Evolutionary conservation across 139 green algal genomes (phyloP).

Genomic region (Protoeuglena noctilucae): DNA sequence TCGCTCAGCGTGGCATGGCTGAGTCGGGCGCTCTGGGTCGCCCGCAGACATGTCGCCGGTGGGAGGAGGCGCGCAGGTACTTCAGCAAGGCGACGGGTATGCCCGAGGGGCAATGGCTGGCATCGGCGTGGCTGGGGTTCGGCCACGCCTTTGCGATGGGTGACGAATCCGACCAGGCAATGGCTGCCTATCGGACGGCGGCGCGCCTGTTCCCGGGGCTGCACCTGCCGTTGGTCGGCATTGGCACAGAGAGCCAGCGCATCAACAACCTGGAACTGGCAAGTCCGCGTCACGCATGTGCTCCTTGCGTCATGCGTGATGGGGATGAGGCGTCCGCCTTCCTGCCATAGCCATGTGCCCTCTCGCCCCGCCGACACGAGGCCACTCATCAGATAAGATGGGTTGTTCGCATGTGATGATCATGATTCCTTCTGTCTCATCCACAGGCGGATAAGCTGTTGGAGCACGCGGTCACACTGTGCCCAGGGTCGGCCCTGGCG

Average conservation of each 20-base stretch:
- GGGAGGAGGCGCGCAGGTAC: conserved; percentile 43
- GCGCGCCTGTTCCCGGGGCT: conserved; percentile 79
- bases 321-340: too few relatives aligned
- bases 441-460: too few relatives aligned
- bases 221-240: conserved; percentile 72
- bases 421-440: too few relatives aligned
- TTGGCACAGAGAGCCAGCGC: conserved; percentile 66
- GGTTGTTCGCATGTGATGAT: too few relatives aligned
- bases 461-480: too few relatives aligned
- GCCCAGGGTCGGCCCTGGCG: too few relatives aligned
- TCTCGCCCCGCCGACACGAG: too few relatives aligned
- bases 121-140: conserved; percentile 83
- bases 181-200: conserved; percentile 91
- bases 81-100: conserved; percentile 73
- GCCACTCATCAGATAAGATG: too few relatives aligned
- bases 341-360: too few relatives aligned
- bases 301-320: too few relatives aligned
- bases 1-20: neutral
- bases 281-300: too few relatives aligned
- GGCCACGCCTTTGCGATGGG: conserved; percentile 81
- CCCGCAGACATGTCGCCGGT: conserved; percentile 1
- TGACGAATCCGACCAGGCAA: conserved; percentile 55
- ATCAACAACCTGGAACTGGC: conserved; percentile 78
- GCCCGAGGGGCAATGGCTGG: conserved; percentile 40
- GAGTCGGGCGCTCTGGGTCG: neutral